A percentile compares a stretch with the other conserved stretches of the same genome.
phyloP scores from a whole-genome alignment of 2,329 filamentous ascomycete species.

The Macrophomina tecta region DNA sequence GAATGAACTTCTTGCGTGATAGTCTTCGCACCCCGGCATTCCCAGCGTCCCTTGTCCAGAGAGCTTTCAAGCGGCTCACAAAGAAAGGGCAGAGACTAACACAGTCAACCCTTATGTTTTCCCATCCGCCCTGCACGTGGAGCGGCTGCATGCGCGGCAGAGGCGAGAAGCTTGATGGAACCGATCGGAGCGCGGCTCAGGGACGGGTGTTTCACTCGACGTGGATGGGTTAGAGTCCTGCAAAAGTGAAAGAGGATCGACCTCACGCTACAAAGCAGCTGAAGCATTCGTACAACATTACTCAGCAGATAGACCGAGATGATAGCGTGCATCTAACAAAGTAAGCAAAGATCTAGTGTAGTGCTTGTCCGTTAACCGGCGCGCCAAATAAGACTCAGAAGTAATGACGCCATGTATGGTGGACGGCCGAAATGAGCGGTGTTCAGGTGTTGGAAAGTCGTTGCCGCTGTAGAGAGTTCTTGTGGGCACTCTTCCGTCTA shows the following conservation, averaged over 20 bases:
- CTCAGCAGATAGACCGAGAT: not conserved
- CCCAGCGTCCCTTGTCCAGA: slow-evolving; percentile 4
- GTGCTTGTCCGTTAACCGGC: not conserved
- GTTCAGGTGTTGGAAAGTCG: slow-evolving; percentile 18
- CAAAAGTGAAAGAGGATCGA: not conserved
- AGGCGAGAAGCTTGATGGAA: not conserved
- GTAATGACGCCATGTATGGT: slow-evolving; percentile 21
- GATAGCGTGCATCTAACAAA: not conserved
- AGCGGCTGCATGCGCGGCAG: not conserved
- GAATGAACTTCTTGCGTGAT: not conserved
- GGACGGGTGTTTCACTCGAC: not conserved
- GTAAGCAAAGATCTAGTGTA: not conserved
- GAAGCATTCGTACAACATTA: not conserved
- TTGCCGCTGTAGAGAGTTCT: slow-evolving; percentile 4
- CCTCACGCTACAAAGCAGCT: too few relatives aligned
- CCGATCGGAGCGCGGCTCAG: slow-evolving; percentile 5
- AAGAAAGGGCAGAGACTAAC: not conserved
- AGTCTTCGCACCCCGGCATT: not conserved
- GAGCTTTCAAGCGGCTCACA: not conserved
- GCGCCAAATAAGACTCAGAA: not conserved
- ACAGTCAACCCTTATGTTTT: not conserved
- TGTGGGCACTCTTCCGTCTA: not conserved
- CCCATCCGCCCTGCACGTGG: not conserved
- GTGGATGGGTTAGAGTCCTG: not conserved
- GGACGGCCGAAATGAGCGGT: slow-evolving; percentile 4